Evolutionary conservation across 768 basidiomycete genomes (phyloP).

Genomic region (Naganishia kalamii): DNA sequence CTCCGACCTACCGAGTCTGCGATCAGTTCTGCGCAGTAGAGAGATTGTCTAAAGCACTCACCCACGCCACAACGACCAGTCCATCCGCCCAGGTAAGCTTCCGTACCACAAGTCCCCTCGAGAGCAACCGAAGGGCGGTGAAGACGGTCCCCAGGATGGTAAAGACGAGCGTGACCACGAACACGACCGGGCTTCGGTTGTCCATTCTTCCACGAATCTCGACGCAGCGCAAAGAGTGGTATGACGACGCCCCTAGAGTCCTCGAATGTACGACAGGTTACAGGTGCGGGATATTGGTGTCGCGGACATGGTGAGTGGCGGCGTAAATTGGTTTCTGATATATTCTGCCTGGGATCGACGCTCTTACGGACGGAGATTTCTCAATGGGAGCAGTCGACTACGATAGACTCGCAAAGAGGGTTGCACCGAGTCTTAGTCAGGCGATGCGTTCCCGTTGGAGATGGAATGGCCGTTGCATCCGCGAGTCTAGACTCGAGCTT

Average conservation of each 20-base stretch:
- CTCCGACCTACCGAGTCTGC: background rate
- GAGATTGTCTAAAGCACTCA: slow-evolving; percentile 27
- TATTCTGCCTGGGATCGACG: no score
- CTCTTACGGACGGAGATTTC: no score
- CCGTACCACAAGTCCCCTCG: slow-evolving; percentile 33
- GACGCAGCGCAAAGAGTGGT: background rate
- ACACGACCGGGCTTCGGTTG: slow-evolving; percentile 27
- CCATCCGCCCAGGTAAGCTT: slow-evolving; percentile 34
- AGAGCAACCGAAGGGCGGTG: slow-evolving; percentile 31
- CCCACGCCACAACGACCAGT: slow-evolving; percentile 37
- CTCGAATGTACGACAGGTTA: no score
- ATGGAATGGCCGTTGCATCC: background rate
- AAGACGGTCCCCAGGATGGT: slow-evolving; percentile 36
- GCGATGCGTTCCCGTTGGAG: background rate
- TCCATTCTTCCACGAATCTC: no score
- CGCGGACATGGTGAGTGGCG: no score
- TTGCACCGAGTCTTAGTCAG: slow-evolving; percentile 5
- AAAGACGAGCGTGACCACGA: slow-evolving; percentile 36
- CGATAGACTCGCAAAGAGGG: background rate
- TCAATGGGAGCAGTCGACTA: background rate
- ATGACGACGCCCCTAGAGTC: no score
- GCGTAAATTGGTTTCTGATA: no score
- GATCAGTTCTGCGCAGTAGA: background rate
- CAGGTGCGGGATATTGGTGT: no score
- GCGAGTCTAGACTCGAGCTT: background rate